Percentiles rank a stretch among this genome's conserved stretches.
Conservation (phyloP, 1,284 basidiomycete species). For the Ganoderma resinaceum region DNA sequence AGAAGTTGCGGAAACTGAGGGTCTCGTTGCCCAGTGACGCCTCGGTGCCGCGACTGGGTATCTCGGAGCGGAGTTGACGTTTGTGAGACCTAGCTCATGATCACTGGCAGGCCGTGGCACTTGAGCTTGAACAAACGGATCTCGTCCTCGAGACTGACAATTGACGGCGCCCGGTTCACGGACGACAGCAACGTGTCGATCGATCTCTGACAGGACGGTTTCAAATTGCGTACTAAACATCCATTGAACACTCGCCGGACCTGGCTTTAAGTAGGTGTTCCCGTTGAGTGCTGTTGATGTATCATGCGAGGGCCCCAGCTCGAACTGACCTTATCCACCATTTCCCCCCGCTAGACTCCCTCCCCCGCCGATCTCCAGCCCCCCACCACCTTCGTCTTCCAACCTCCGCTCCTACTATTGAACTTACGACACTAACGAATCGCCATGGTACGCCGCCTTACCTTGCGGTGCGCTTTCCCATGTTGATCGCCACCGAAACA, state of each 20-base stretch:
- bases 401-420: not conserved
- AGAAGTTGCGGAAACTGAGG: too few relatives aligned
- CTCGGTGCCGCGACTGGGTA: too few relatives aligned
- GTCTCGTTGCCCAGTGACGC: too few relatives aligned
- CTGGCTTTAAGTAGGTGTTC: not conserved
- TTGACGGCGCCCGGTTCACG: not conserved
- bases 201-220: not conserved
- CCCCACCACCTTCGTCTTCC: not conserved
- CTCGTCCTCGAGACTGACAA: too few relatives aligned
- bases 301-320: not conserved
- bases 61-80: too few relatives aligned
- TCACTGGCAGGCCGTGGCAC: too few relatives aligned
- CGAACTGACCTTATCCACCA: not conserved
- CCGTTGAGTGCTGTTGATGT: not conserved
- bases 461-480: not conserved
- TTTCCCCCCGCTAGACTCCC: too few relatives aligned
- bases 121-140: too few relatives aligned
- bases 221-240: not conserved
- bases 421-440: not conserved
- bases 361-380: not conserved
- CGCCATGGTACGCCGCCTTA: not conserved
- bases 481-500: not conserved
- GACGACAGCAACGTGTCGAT: not conserved
- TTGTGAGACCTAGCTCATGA: too few relatives aligned
- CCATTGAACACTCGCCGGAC: not conserved